Base-by-base conservation (phyloP, 495 filamentous ascomycete species). In the Aspergillus cavernicola region DNA sequence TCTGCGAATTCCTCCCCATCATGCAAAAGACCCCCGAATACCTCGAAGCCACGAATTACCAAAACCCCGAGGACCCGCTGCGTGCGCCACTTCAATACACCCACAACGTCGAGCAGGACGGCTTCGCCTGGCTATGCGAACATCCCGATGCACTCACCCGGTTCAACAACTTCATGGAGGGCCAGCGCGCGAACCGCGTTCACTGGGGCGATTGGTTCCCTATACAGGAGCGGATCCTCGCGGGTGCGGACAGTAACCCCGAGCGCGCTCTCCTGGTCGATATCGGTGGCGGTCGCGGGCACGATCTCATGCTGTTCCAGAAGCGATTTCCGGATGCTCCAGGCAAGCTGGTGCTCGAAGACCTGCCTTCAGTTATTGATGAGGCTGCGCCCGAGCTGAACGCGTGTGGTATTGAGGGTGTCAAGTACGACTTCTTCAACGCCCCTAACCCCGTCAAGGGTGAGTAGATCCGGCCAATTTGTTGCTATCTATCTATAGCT, bases 261-360 rank as follows among this genome's bases (percentile, higher is more conserved):
- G 19, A 40, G 10, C 18, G 8, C 19, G 64, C 69, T 9, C 56
- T 82, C 2, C 54, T 83, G 0, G 76, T 83, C 9, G 81, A 85
- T 63, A 66, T 81, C 4, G 78, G 72, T 22, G 81, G 78, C 8
- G 67, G 68, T 15, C 37, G 62, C 0, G 80, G 81, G 1, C 73
- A 80, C 32, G 75, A 83, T 43, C 54, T 80, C 0, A 35, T 51
- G 4, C 56, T 48, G 2, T 75, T 83, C 49, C 56, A 46, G 4
- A 24, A 46, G 2, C 58, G 65, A 24, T 60, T 68, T 28, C 74
- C 75, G 0, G 33, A 62, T 5, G 31, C 72, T 0, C 65, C 65
- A 0, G 78, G 76, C 1, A 58, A 59, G 6, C 57, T 83, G 1
- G 57, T 83, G 13, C 48, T 82, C 4, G 71, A 83, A 59, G 80